These are phyloP conservation scores for Dictyostelium intermedium DNA, from an alignment of 78 protist species.

Conservation along the genomic window DNA sequence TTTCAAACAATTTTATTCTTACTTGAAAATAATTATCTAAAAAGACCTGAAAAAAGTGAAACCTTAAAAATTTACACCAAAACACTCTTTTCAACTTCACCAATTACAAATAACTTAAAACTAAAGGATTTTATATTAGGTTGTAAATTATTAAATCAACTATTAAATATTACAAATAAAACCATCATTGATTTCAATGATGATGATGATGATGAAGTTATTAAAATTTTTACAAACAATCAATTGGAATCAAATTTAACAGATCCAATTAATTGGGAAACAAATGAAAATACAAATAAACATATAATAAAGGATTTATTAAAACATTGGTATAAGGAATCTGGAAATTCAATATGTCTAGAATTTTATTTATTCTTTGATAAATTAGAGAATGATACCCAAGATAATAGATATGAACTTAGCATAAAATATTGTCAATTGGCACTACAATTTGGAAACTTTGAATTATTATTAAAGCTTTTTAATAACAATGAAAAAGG, in stretches of 20 bases:
- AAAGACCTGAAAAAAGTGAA: neutral
- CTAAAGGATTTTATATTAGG: neutral
- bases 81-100: neutral
- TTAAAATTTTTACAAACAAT: neutral
- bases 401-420: neutral
- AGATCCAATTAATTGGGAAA: neutral
- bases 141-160: neutral
- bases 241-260: neutral
- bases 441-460: neutral
- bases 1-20: neutral
- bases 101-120: neutral
- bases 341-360: neutral
- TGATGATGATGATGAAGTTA: neutral
- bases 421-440: neutral
- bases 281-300: neutral
- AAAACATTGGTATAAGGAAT: neutral
- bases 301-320: neutral
- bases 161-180: neutral
- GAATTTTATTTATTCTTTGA: neutral
- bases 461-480: neutral
- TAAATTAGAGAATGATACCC: neutral
- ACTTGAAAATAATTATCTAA: neutral
- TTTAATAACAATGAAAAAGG: neutral
- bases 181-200: too few species aligned
- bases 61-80: too few species aligned